Evolutionary conservation across 805 yeast genomes (phyloP).

Genomic region (Lipomyces orientalis): DNA sequence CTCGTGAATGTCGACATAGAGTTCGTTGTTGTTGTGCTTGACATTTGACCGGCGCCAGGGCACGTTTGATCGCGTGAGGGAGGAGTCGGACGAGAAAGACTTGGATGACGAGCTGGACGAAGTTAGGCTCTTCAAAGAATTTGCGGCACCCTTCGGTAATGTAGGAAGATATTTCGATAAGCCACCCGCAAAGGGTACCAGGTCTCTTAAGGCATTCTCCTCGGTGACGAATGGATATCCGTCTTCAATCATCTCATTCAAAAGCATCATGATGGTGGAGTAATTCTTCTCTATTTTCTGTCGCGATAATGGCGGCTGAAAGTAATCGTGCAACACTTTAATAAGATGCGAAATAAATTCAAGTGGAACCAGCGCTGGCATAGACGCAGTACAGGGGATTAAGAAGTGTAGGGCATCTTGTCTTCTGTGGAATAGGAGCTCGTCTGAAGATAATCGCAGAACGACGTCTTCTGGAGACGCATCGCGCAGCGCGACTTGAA

Average conservation of each 20-base stretch:
- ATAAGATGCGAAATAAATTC: conserved; percentile 59
- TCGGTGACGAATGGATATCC: conserved; percentile 78
- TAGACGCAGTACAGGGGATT: conserved; percentile 43
- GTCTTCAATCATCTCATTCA: conserved; percentile 79
- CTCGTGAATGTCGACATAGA: conserved; percentile 83
- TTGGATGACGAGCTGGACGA: conserved; percentile 17
- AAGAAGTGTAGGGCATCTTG: conserved; percentile 41
- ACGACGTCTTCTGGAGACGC: conserved; percentile 24
- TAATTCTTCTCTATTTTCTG: conserved; percentile 62
- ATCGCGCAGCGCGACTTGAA: conserved; percentile 39
- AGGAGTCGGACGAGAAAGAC: conserved; percentile 20
- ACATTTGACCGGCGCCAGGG: conserved; percentile 85
- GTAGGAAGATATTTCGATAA: conserved; percentile 58
- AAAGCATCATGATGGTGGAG: conserved; percentile 70
- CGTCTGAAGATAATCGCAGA: conserved; percentile 41
- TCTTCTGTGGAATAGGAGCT: conserved; percentile 42
- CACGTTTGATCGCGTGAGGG: conserved; percentile 43
- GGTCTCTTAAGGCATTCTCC: conserved; percentile 67
- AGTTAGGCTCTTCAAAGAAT: conserved; percentile 36
- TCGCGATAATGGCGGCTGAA: conserved; percentile 52
- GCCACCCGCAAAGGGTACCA: conserved; percentile 69
- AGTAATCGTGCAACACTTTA: conserved; percentile 61
- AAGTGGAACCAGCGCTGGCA: conserved; percentile 61
- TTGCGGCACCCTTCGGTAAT: conserved; percentile 41
- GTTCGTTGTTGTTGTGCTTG: conserved; percentile 78